These are phyloP conservation scores for Plasmopara viticola DNA, from an alignment of 352 stramenopile genomes.

Conservation along the genomic window DNA sequence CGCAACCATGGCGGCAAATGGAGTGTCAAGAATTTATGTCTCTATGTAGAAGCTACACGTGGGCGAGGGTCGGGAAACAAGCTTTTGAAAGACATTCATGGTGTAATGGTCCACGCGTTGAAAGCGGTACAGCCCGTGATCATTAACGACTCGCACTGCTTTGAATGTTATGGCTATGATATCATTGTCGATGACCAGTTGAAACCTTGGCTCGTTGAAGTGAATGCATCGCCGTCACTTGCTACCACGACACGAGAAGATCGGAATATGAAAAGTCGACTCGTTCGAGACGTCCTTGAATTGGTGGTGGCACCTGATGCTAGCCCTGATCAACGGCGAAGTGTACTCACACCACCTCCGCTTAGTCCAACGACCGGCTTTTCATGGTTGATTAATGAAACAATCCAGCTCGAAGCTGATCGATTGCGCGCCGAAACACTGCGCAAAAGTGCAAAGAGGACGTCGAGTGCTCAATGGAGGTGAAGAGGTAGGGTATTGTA, in stretches of 20 bases:
- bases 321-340: slow-evolving; percentile 37
- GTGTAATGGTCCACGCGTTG: slow-evolving; percentile 84
- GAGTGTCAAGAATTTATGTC: slow-evolving; percentile 79
- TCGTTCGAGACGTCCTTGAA: slow-evolving; percentile 69
- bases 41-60: slow-evolving; percentile 77
- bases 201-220: slow-evolving; percentile 91
- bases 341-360: slow-evolving; percentile 28
- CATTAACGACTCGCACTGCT: slow-evolving; percentile 92
- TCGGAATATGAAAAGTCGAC: slow-evolving; percentile 71
- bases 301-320: slow-evolving; percentile 46
- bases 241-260: slow-evolving; percentile 65
- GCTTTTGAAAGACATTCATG: slow-evolving; percentile 57
- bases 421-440: slow-evolving; percentile 34
- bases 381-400: slow-evolving; percentile 68
- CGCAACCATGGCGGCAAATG: slow-evolving; percentile 87
- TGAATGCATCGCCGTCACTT: slow-evolving; percentile 72
- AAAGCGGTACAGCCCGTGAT: slow-evolving; percentile 88
- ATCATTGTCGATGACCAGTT: slow-evolving; percentile 90
- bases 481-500: slow-evolving; percentile 1
- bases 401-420: slow-evolving; percentile 44
- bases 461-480: slow-evolving; percentile 31
- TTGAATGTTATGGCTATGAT: slow-evolving; percentile 94
- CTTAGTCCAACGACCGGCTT: slow-evolving; percentile 62
- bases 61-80: slow-evolving; percentile 48
- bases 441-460: slow-evolving; percentile 41